Evolutionary conservation across 495 filamentous ascomycete species (phyloP).

Genomic region (Penicillium riverlandense): DNA sequence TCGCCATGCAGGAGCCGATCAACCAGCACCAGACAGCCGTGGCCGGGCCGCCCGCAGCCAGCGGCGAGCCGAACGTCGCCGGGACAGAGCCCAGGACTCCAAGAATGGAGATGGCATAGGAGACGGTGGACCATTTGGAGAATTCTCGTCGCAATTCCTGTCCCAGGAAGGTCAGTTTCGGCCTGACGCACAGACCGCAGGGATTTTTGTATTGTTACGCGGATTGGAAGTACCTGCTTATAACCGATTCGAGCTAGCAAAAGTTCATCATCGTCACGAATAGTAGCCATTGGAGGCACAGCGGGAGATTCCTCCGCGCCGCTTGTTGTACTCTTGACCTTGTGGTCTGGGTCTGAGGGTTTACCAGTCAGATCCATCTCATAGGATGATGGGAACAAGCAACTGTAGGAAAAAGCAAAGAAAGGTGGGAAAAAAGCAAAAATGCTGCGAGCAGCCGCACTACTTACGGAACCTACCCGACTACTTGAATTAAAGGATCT

Average conservation of each 20-base stretch:
- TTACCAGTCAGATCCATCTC: conserved; percentile 10
- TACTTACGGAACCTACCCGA: background rate
- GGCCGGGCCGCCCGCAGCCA: conserved; percentile 60
- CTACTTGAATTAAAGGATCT: conserved; percentile 6
- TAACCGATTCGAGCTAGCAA: conserved; percentile 62
- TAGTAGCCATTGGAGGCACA: conserved; percentile 31
- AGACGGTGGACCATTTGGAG: conserved; percentile 67
- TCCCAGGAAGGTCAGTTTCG: background rate
- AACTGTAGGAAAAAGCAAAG: background rate
- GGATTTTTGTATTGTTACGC: background rate
- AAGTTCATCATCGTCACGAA: conserved; percentile 59
- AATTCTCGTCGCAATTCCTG: conserved; percentile 61
- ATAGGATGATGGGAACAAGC: background rate
- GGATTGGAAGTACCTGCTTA: conserved; percentile 45
- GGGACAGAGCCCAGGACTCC: conserved; percentile 65
- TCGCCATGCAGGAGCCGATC: conserved; percentile 59
- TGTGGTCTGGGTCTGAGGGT: conserved; percentile 3
- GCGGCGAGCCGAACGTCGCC: conserved; percentile 57
- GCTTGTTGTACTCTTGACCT: background rate
- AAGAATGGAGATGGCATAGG: conserved; percentile 67
- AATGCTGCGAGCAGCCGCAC: background rate
- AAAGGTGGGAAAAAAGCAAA: conserved; percentile 7
- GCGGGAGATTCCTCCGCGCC: background rate
- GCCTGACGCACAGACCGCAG: background rate
- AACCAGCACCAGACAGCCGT: conserved; percentile 70